These are phyloP conservation scores for Puccinellia tenuiflora DNA, from an alignment of 176 grass and related monocot species.

Conservation along the genomic window DNA sequence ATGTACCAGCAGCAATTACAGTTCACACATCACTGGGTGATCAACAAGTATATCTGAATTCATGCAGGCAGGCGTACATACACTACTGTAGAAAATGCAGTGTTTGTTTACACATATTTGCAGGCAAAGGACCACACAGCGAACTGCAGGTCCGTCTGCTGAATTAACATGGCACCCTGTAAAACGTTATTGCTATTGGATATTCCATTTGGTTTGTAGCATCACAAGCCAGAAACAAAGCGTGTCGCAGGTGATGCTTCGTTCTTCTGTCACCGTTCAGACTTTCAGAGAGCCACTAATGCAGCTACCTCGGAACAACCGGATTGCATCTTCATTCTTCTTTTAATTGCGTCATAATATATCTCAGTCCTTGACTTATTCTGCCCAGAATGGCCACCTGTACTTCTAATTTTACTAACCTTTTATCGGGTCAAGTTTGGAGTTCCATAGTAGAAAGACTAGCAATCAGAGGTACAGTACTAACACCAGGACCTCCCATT, in stretches of 20 bases:
- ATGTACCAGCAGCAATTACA: conserved; percentile 1
- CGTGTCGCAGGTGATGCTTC: conserved; percentile 3
- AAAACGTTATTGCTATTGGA: not conserved
- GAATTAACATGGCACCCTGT: conserved; percentile 12
- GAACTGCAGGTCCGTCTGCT: not conserved
- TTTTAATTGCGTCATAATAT: not conserved
- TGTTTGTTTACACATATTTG: not conserved
- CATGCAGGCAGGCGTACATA: not conserved
- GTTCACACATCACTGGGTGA: not conserved
- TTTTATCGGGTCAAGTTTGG: too few relatives aligned
- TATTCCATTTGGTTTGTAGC: not conserved
- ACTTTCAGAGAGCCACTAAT: not conserved
- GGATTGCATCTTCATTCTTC: too few relatives aligned
- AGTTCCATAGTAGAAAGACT: too few relatives aligned
- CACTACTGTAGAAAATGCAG: not conserved
- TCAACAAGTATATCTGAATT: not conserved
- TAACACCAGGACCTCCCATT: not conserved
- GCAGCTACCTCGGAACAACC: not conserved
- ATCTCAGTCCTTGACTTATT: not conserved
- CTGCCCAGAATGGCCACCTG: not conserved
- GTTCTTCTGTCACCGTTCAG: not conserved
- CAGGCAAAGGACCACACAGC: not conserved
- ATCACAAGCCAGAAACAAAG: conserved; percentile 6
- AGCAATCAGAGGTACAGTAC: not conserved
- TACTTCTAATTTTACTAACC: not conserved